Conservation (phyloP, 108 stramenopile genomes). For the Discostella stelligeroides region DNA sequence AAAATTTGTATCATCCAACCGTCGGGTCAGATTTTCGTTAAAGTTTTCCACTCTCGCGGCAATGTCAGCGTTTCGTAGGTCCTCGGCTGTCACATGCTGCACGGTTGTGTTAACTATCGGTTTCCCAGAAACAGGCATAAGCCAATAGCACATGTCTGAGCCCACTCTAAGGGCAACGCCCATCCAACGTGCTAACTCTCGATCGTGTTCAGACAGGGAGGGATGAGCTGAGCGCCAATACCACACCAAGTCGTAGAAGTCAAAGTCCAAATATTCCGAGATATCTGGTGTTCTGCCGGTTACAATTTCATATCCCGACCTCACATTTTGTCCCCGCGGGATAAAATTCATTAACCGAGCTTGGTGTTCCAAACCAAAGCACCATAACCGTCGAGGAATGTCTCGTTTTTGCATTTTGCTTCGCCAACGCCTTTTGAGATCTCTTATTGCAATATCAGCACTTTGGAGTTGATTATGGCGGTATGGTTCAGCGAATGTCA, state of each 20-base stretch:
- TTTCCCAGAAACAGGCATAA: slow-evolving; percentile 25
- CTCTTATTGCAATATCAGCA: slow-evolving; percentile 27
- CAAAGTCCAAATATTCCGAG: slow-evolving; percentile 40
- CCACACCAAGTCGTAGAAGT: slow-evolving; percentile 43
- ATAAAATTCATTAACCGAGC: slow-evolving; percentile 13
- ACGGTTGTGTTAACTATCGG: slow-evolving; percentile 33
- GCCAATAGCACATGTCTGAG: slow-evolving; percentile 37
- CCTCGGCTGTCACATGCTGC: slow-evolving; percentile 23
- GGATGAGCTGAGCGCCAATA: slow-evolving; percentile 10
- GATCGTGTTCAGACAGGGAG: neutral
- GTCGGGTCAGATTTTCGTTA: neutral
- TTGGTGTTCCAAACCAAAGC: slow-evolving; percentile 26
- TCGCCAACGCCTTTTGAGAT: slow-evolving; percentile 15
- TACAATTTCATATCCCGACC: slow-evolving; percentile 31
- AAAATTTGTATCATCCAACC: neutral
- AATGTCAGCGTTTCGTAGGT: neutral
- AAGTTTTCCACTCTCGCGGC: neutral
- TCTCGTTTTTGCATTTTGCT: neutral
- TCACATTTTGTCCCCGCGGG: neutral
- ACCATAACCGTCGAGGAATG: slow-evolving; percentile 34
- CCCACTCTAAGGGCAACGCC: slow-evolving; percentile 46
- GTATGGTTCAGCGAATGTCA: slow-evolving; percentile 11
- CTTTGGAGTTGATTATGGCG: slow-evolving; percentile 16
- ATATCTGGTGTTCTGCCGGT: slow-evolving; percentile 47
- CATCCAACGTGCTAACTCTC: slow-evolving; percentile 46